These are phyloP conservation scores for Carex littledalei DNA, from an alignment of 176 grass and related monocot species.

Conservation along the genomic window DNA sequence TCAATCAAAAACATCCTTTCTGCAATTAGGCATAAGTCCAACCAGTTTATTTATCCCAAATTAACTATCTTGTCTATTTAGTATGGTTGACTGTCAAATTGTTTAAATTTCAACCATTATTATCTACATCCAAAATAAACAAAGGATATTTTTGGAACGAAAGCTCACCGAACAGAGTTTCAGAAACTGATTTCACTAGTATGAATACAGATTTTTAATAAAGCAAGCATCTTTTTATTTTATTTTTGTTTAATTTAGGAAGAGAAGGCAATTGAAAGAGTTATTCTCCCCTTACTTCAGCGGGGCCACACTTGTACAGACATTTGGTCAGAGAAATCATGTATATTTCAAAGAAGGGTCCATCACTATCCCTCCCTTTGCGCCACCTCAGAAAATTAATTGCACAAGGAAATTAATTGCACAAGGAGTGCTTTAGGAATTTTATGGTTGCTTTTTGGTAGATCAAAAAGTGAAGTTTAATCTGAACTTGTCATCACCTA, in stretches of 20 bases:
- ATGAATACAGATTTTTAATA: background rate
- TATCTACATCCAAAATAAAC: background rate
- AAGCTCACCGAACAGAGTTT: background rate
- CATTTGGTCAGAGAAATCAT: constrained; percentile 88
- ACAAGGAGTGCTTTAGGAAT: too few species aligned
- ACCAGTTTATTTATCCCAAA: background rate
- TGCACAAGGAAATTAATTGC: too few species aligned
- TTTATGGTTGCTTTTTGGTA: too few species aligned
- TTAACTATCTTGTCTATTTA: background rate
- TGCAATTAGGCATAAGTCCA: background rate
- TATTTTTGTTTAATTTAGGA: constrained; percentile 37
- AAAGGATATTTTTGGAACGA: background rate
- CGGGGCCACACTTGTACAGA: constrained; percentile 81
- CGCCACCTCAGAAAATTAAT: constrained; percentile 85
- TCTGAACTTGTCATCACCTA: too few species aligned
- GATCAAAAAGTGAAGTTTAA: too few species aligned
- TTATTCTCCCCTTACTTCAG: constrained; percentile 80
- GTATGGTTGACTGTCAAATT: background rate
- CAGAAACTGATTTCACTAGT: background rate
- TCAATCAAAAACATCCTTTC: background rate
- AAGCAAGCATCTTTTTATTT: background rate
- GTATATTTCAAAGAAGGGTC: constrained; percentile 90
- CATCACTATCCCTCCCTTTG: constrained; percentile 85
- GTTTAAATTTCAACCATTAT: background rate
- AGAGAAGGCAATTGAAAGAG: constrained; percentile 77